Evolutionary conservation across 164 flowering plant species (phyloP).

Genomic region (Piper betle): DNA sequence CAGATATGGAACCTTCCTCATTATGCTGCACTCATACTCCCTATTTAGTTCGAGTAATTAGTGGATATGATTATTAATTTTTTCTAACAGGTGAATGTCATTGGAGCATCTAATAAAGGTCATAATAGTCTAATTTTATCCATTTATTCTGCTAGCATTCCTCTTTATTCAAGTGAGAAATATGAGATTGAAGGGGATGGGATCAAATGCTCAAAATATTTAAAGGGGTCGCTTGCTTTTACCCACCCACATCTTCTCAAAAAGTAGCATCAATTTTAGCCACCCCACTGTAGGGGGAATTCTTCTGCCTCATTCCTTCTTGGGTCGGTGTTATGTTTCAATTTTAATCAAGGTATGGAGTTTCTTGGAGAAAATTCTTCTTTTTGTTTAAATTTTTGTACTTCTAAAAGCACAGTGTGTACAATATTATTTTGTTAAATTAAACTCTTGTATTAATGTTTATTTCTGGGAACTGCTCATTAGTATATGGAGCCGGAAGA

Average conservation of each 20-base stretch:
- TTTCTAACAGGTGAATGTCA: neutral
- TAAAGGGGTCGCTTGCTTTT: neutral
- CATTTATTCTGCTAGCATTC: neutral
- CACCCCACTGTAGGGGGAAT: neutral
- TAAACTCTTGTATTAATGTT: too few species aligned
- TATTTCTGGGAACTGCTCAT: too few species aligned
- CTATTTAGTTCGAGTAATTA: too few species aligned
- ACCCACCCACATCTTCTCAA: neutral
- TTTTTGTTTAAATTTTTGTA: too few species aligned
- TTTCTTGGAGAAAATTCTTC: too few species aligned
- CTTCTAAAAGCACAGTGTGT: too few species aligned
- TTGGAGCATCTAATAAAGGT: neutral
- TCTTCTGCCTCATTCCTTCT: neutral
- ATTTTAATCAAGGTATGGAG: neutral
- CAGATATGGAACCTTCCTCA: neutral
- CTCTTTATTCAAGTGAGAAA: neutral
- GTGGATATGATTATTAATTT: too few species aligned
- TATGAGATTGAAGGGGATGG: neutral
- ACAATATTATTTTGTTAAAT: too few species aligned
- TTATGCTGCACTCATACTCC: neutral
- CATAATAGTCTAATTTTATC: neutral
- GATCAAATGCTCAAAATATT: neutral
- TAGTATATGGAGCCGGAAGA: too few species aligned
- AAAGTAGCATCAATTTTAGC: conserved; percentile 1
- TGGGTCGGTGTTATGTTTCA: neutral